These are phyloP conservation scores for Diaporthe citriasiana DNA, from an alignment of 2,329 filamentous ascomycete species.

Conservation along the genomic window DNA sequence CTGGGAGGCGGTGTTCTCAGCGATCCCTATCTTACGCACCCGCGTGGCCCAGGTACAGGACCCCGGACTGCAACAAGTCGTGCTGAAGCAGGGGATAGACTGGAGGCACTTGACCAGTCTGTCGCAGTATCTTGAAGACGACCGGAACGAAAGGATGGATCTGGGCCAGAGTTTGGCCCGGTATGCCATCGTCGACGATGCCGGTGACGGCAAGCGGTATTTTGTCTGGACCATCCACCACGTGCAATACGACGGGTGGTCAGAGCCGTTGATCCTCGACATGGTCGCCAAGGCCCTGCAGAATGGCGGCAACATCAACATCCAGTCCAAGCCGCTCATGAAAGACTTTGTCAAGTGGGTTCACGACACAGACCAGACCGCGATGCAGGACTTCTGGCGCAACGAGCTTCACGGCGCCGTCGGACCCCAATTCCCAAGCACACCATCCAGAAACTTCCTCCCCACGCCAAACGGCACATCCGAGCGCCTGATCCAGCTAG, in stretches of 20 bases:
- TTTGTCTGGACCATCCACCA: constrained; percentile 57
- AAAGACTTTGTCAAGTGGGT: constrained; percentile 54
- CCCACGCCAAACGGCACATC: constrained; percentile 57
- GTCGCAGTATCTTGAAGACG: constrained; percentile 51
- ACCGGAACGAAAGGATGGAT: constrained; percentile 34
- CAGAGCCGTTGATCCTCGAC: constrained; percentile 49
- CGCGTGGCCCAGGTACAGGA: constrained; percentile 50
- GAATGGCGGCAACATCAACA: constrained; percentile 39
- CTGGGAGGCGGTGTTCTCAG: constrained; percentile 49
- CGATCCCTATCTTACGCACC: constrained; percentile 52
- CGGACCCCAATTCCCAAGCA: constrained; percentile 63
- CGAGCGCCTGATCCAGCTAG: constrained; percentile 45
- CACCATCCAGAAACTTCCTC: constrained; percentile 62
- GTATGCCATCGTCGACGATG: constrained; percentile 51
- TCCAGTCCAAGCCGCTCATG: constrained; percentile 46
- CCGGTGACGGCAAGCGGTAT: constrained; percentile 43
- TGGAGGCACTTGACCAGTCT: constrained; percentile 47
- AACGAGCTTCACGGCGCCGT: constrained; percentile 59
- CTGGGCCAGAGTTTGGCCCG: constrained; percentile 55
- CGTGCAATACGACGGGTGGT: constrained; percentile 55
- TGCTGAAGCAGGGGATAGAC: constrained; percentile 50
- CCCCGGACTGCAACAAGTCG: constrained; percentile 55
- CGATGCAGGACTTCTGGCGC: constrained; percentile 62
- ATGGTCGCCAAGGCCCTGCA: constrained; percentile 45
- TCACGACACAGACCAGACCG: constrained; percentile 55